These are phyloP conservation scores for Pseudogymnoascus sp. DNA, from an alignment of 2,329 filamentous ascomycete species.

Conservation along the genomic window DNA sequence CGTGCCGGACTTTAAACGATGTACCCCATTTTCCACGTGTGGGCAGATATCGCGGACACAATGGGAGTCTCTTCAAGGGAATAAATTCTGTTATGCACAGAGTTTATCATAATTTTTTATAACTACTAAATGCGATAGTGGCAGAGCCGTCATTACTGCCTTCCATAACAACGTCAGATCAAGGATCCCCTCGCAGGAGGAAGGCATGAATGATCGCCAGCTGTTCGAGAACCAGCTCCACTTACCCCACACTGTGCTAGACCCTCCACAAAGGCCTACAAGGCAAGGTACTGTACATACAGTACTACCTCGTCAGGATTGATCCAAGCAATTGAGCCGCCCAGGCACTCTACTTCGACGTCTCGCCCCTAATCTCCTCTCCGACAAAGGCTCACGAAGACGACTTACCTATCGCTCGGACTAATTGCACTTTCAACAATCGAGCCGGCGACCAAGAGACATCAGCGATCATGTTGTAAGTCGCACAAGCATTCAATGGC, in stretches of 20 bases:
- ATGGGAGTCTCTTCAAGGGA: not conserved
- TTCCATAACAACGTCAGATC: not conserved
- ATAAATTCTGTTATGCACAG: not conserved
- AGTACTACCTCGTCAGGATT: conserved; percentile 1
- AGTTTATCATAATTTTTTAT: not conserved
- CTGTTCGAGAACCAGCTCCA: not conserved
- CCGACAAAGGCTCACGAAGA: not conserved
- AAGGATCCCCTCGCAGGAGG: not conserved
- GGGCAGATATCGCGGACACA: not conserved
- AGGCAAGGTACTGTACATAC: not conserved
- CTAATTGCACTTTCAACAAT: not conserved
- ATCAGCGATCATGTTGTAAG: conserved; percentile 5
- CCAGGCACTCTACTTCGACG: not conserved
- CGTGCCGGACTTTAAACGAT: not conserved
- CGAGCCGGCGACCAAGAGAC: not conserved
- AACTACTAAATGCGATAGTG: not conserved
- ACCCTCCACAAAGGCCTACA: conserved; percentile 2
- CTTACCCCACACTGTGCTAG: conserved; percentile 7
- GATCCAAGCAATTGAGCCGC: conserved; percentile 7
- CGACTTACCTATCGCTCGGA: not conserved
- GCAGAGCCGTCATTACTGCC: not conserved
- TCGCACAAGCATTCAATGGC: not conserved
- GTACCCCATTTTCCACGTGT: conserved; percentile 5
- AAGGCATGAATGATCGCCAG: conserved; percentile 4
- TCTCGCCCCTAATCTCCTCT: not conserved